Evolutionary conservation across 2,329 filamentous ascomycete genomes (phyloP), one percentile per base, ranked within the genome.

Genomic region (Westerdykella sp.): DNA sequence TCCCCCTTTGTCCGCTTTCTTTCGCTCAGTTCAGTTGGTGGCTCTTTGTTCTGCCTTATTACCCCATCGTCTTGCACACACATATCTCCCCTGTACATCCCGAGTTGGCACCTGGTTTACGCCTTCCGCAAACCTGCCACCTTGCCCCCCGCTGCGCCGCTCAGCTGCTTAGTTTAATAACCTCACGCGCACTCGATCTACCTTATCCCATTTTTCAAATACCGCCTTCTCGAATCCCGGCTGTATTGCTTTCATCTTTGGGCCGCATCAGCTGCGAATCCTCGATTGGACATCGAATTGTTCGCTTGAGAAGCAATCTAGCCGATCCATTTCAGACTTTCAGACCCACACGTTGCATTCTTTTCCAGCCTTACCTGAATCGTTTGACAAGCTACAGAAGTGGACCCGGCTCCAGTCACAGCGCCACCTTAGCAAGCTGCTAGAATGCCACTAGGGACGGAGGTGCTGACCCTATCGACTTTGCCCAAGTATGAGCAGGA

Each of bases 361-460:
- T 47, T 51, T 55, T 50, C 48, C 48, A 47, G 42, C 49, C 44
- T 43, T 47, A 47, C 45, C 54, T 50, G 46, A 49, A 51, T 47
- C 46, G 45, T 42, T 36, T 37, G 54, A 39, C 59, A 53, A 45
- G 54, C 52, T 42, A 40, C 41, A 38, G 23, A 43, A 40, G 48
- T 48, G 42, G 44, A 50, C 50, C 51, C 50, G 49, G 45, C 48
- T 54, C 45, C 49, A 57, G 54, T 53, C 50, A 57, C 51, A 50
- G 55, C 50, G 51, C 49, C 40, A 48, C 44, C 42, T 41, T 43
- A 47, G 47, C 50, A 45, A 40, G 38, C 41, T 54, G 4, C 54
- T 57, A 57, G 55, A 50, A 60, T 64, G 59, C 54, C 58, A 56
- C 55, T 53, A 48, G 54, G 54, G 44, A 47, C 49, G 44, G 51